Base-by-base conservation (phyloP, 1,284 basidiomycete genomes). In the Blastosporella zonata region DNA sequence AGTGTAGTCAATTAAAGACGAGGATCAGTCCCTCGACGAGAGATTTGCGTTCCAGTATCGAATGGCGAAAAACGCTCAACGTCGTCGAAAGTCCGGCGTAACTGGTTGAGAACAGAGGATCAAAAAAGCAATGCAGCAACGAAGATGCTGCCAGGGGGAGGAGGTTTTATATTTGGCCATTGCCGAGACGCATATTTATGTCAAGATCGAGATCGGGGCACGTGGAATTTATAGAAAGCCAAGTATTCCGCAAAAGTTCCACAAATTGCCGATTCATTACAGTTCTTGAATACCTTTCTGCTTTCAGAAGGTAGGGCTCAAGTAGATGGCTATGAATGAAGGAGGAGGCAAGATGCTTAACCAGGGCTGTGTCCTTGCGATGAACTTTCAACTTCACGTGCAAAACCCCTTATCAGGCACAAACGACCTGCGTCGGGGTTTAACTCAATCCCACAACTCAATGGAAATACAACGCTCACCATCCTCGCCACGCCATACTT, bases 1-100 rank as follows among this genome's bases (percentile, higher is more conserved):
- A 50, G 43, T 44, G 38, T 42, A 22, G 35, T 38, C 36, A 36
- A 37, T 28, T 28, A 28, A 39, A 37, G 46, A 28, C 20, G 43
- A 43, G 39, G 23, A 39, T n/a, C n/a, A 39, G 35, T 33, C 46
- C 37, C 33, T 38, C 43, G 47, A 22, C 15, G 44, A 45, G 43
- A 7, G 49, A 43, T 31, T 53, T 12, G 51, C 15, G 31, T 42
- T 21, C 3, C n/a, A 27, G 20, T 13, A 40, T 31, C 49, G 43
- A 53, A 55, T 49, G 45, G 58, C 58, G 46, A 58, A 58, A 58
- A 53, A 41, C 50, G 43, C 59, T 56, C 59, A 54, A 41, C 22
- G 36, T 29, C 12, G 47, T 47, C 50, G 34, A 33, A 18, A 17
- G 29, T 40, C 22, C 33, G 28, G 28, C 17, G 28, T 23, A 39